phyloP scores from a whole-genome alignment of 2,329 filamentous ascomycete species.

The Periconia digitata region DNA sequence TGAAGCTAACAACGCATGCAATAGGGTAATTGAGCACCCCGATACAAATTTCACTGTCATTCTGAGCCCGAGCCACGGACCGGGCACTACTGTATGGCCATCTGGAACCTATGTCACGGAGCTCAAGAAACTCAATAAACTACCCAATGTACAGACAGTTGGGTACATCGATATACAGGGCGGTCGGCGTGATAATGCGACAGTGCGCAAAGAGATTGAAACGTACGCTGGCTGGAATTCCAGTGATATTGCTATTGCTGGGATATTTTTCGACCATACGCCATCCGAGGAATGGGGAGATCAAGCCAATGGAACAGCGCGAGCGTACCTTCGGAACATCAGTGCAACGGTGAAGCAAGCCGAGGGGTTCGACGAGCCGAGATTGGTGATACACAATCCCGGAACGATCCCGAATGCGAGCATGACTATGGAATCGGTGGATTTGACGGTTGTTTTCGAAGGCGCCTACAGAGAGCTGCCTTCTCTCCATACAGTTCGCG shows the following conservation, averaged over 20 bases:
- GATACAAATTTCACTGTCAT: slow-evolving; percentile 53
- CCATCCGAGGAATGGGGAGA: slow-evolving; percentile 27
- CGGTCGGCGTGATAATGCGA: slow-evolving; percentile 22
- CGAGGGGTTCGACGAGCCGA: slow-evolving; percentile 16
- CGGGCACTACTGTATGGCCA: slow-evolving; percentile 45
- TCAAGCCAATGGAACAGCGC: background rate
- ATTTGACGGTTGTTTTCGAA: slow-evolving; percentile 25
- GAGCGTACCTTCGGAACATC: slow-evolving; percentile 25
- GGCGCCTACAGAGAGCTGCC: slow-evolving; percentile 13
- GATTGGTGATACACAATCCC: slow-evolving; percentile 24
- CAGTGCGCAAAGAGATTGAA: slow-evolving; percentile 44
- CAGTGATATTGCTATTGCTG: slow-evolving; percentile 43
- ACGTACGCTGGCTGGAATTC: slow-evolving; percentile 51
- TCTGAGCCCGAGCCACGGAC: slow-evolving; percentile 51
- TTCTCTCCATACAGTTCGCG: background rate
- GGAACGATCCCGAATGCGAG: slow-evolving; percentile 20
- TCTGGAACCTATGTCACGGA: slow-evolving; percentile 47
- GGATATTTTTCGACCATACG: slow-evolving; percentile 56
- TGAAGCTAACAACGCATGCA: background rate
- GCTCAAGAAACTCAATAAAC: slow-evolving; percentile 42
- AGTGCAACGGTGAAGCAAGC: slow-evolving; percentile 19
- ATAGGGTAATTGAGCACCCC: slow-evolving; percentile 30
- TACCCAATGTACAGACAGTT: slow-evolving; percentile 52
- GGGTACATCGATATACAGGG: slow-evolving; percentile 55
- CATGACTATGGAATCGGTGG: slow-evolving; percentile 8